These are phyloP conservation scores for Cyclotella choctawhatcheeana DNA, from an alignment of 108 stramenopile genomes.

Conservation along the genomic window DNA sequence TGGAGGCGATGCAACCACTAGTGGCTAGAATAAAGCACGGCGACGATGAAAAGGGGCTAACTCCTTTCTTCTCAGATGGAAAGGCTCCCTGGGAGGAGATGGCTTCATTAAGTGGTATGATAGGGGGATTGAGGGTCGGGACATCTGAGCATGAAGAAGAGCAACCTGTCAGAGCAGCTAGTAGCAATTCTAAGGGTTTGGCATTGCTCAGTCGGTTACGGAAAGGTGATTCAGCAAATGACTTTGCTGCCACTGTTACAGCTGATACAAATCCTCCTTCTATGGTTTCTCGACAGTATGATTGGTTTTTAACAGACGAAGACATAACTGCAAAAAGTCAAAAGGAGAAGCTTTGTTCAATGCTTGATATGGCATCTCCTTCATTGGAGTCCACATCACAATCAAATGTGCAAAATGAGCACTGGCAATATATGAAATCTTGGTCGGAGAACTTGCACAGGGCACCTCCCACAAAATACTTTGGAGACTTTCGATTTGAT, in stretches of 20 bases:
- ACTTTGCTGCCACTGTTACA: not conserved
- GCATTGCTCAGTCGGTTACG: conserved; percentile 55
- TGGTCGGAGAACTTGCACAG: conserved; percentile 69
- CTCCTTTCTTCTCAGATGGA: conserved; percentile 42
- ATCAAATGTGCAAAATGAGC: conserved; percentile 1
- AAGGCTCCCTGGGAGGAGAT: conserved; percentile 85
- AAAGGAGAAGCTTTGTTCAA: conserved; percentile 42
- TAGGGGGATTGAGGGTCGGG: not conserved
- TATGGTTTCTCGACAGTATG: not conserved
- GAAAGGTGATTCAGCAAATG: conserved; percentile 31
- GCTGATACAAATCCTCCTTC: conserved; percentile 5
- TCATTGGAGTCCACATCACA: not conserved
- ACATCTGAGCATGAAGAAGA: conserved; percentile 4
- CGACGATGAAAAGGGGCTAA: conserved; percentile 3
- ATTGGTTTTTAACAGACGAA: conserved; percentile 70
- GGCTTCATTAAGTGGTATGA: conserved; percentile 20
- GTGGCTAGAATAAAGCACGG: conserved; percentile 14
- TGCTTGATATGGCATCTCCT: conserved; percentile 14
- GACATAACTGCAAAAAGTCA: conserved; percentile 78
- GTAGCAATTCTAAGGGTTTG: conserved; percentile 53
- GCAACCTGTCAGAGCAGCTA: conserved; percentile 15
- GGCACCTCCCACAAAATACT: conserved; percentile 33
- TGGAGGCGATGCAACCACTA: conserved; percentile 47
- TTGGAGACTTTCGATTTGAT: conserved; percentile 67
- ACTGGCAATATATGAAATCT: conserved; percentile 27